Conservation (phyloP, 164 flowering plant species). For the Nelumbo lutea region DNA sequence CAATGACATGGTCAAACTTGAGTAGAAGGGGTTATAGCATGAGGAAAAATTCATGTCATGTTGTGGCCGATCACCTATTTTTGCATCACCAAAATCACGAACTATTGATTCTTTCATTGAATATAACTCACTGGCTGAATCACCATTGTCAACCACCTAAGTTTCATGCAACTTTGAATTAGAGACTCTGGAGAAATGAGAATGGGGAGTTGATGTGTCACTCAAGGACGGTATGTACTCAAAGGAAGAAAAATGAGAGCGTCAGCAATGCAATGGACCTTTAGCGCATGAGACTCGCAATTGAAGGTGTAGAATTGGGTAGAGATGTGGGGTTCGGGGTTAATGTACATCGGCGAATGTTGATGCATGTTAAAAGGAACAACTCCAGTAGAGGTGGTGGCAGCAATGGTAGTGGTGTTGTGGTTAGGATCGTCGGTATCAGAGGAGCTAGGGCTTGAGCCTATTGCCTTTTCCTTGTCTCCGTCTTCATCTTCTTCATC, state of each 20-base stretch:
- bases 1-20: constrained; percentile 53
- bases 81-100: constrained; percentile 74
- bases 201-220: constrained; percentile 86
- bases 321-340: constrained; percentile 86
- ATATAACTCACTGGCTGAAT: constrained; percentile 48
- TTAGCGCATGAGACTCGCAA: constrained; percentile 69
- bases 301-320: constrained; percentile 94
- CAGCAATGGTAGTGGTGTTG: not conserved
- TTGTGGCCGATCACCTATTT: constrained; percentile 40
- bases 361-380: constrained; percentile 8
- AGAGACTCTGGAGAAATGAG: constrained; percentile 64
- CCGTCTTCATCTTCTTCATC: constrained; percentile 25
- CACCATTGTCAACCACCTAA: constrained; percentile 56
- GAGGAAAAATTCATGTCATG: constrained; percentile 24
- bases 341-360: constrained; percentile 23
- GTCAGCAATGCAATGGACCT: constrained; percentile 53
- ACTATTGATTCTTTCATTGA: constrained; percentile 58
- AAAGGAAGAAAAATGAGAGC: constrained; percentile 4
- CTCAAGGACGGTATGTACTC: constrained; percentile 81
- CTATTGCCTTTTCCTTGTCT: constrained; percentile 22
- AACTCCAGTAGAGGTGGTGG: not conserved
- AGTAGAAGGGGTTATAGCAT: constrained; percentile 28
- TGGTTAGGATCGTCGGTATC: constrained; percentile 23
- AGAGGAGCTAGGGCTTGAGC: constrained; percentile 32
- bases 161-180: constrained; percentile 30